A percentile compares a stretch with the other conserved stretches of the same genome.
Conservation (phyloP, 306 rosid species). For the Begonia fuchsioides region DNA sequence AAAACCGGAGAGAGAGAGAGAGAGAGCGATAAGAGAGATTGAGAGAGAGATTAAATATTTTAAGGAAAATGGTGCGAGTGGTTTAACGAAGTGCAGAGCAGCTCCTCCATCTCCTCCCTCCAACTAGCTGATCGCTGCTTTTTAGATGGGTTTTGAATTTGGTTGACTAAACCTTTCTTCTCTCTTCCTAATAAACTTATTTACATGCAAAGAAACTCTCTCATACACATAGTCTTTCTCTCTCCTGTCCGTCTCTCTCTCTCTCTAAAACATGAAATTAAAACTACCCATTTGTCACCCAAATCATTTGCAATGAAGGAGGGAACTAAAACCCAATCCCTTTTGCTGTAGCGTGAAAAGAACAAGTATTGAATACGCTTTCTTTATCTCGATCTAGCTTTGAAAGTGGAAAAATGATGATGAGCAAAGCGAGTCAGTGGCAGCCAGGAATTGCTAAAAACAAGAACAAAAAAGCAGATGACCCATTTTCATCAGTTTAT, state of each 20-base stretch:
- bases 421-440: not conserved
- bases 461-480: slow-evolving; percentile 33
- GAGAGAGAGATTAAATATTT: slow-evolving; percentile 10
- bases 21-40: not conserved
- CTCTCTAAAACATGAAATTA: too few species aligned
- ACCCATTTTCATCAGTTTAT: slow-evolving; percentile 39
- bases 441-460: slow-evolving; percentile 31
- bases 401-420: slow-evolving; percentile 18
- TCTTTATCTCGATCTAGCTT: not conserved
- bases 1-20: not conserved
- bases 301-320: too few species aligned
- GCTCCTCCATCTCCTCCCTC: slow-evolving; percentile 3
- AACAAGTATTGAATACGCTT: not conserved
- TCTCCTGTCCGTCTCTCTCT: too few species aligned
- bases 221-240: too few species aligned
- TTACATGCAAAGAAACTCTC: not conserved
- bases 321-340: too few species aligned
- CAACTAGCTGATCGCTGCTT: slow-evolving; percentile 25
- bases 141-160: slow-evolving; percentile 21
- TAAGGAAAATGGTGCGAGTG: slow-evolving; percentile 17
- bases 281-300: too few species aligned
- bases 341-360: too few species aligned
- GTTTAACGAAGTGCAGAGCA: slow-evolving; percentile 9
- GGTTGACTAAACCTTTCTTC: slow-evolving; percentile 38
- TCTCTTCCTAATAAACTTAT: not conserved